These are phyloP conservation scores for Argentina anserina DNA, from an alignment of 306 rosid genomes.

Conservation along the genomic window DNA sequence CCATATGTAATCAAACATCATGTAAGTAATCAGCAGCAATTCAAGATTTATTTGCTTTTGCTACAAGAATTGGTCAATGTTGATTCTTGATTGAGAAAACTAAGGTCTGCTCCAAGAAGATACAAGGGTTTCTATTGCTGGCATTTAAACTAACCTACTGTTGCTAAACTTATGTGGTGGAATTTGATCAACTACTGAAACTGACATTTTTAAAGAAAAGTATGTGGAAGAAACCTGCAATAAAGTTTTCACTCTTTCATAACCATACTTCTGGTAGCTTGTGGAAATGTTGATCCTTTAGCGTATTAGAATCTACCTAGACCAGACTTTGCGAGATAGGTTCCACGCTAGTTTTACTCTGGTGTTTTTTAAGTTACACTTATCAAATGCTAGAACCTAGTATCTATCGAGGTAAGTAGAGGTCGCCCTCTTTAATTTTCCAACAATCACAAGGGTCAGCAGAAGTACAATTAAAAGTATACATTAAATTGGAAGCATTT, in stretches of 20 bases:
- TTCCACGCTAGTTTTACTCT: neutral
- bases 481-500: neutral
- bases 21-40: neutral
- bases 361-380: neutral
- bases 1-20: neutral
- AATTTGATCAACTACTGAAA: neutral
- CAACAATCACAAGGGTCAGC: neutral
- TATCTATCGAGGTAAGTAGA: neutral
- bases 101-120: neutral
- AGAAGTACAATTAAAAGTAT: neutral
- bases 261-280: neutral
- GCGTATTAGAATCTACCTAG: neutral
- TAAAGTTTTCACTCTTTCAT: neutral
- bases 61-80: neutral
- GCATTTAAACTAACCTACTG: neutral
- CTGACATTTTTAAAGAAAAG: neutral
- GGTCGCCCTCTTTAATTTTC: neutral
- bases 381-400: neutral
- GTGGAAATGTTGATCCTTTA: neutral
- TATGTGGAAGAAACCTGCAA: neutral
- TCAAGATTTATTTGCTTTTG: neutral
- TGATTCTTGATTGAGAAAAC: neutral
- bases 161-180: conserved; percentile 3
- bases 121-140: neutral
- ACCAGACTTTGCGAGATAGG: too few species aligned